Evolutionary conservation across 2,329 filamentous ascomycete species (phyloP).

Genomic region (Iodosphaeria phyllophila): DNA sequence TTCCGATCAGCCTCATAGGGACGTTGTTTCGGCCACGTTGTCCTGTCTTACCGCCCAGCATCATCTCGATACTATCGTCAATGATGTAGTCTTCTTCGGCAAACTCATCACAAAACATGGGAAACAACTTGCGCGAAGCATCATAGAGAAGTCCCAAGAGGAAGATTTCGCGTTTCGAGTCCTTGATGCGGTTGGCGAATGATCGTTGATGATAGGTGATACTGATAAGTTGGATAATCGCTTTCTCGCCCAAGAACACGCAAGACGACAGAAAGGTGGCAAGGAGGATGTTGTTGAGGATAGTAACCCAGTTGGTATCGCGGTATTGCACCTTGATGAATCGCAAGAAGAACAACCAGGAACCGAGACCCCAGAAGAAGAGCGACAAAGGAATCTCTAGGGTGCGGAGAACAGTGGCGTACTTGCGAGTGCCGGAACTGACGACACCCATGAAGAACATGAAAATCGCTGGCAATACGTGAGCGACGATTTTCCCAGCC

Average conservation of each 20-base stretch:
- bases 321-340: constrained; percentile 21
- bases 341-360: constrained; percentile 41
- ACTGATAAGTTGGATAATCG: constrained; percentile 65
- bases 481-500: constrained; percentile 46
- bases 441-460: constrained; percentile 53
- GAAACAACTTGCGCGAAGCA: constrained; percentile 73
- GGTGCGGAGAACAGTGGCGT: constrained; percentile 43
- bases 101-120: constrained; percentile 83
- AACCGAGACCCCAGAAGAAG: constrained; percentile 48
- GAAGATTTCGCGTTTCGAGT: constrained; percentile 72
- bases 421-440: constrained; percentile 51
- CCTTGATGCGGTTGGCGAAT: constrained; percentile 66
- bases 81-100: constrained; percentile 83
- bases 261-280: constrained; percentile 49
- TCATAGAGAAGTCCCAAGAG: constrained; percentile 78
- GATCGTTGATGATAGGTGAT: constrained; percentile 75
- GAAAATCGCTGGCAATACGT: constrained; percentile 39
- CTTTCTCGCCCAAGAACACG: constrained; percentile 59
- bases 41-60: constrained; percentile 35
- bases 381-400: constrained; percentile 48
- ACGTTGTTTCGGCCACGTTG: constrained; percentile 34
- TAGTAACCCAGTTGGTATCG: constrained; percentile 31
- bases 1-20: constrained; percentile 60
- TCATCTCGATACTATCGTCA: constrained; percentile 61
- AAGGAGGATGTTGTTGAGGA: constrained; percentile 44